These are phyloP conservation scores for Kluyveromyces siamensis DNA, from an alignment of 805 yeast species.

Conservation along the genomic window DNA sequence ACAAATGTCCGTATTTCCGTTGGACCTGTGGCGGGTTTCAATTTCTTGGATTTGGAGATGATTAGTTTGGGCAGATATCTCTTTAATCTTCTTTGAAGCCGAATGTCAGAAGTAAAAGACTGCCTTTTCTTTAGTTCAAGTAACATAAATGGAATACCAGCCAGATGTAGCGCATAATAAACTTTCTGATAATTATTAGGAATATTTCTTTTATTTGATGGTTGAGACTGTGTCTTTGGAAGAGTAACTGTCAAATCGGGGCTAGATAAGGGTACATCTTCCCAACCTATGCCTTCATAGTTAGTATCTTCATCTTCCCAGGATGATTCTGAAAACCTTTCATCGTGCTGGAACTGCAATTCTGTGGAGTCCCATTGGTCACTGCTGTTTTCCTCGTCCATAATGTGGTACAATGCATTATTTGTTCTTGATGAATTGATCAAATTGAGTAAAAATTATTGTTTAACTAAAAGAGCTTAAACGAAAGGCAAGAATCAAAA, in stretches of 20 bases:
- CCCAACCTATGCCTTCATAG: conserved; percentile 20
- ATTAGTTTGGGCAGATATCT: conserved; percentile 20
- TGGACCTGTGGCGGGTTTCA: neutral
- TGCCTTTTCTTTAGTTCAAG: conserved; percentile 7
- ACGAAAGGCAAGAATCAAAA: no score
- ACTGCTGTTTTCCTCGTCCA: no score
- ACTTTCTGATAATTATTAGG: conserved; percentile 7
- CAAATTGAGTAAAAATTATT: neutral
- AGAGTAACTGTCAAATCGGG: neutral
- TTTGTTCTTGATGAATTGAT: neutral
- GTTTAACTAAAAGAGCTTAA: neutral
- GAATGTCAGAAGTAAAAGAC: conserved; percentile 10
- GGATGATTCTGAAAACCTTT: no score
- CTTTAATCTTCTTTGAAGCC: conserved; percentile 13
- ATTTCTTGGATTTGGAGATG: conserved; percentile 10
- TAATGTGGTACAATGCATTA: no score
- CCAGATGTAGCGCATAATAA: conserved; percentile 13
- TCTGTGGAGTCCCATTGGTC: no score
- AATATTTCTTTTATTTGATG: neutral
- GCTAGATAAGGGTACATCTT: conserved; percentile 16
- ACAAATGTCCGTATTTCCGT: conserved; percentile 11
- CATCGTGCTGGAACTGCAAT: no score
- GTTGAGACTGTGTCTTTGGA: neutral
- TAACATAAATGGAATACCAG: conserved; percentile 15
- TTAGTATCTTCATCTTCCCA: neutral